A percentile compares a stretch with the other conserved stretches of the same genome.
These are phyloP conservation scores for Hagleromyces aurorensis DNA, from an alignment of 805 yeast species.

Conservation along the genomic window DNA sequence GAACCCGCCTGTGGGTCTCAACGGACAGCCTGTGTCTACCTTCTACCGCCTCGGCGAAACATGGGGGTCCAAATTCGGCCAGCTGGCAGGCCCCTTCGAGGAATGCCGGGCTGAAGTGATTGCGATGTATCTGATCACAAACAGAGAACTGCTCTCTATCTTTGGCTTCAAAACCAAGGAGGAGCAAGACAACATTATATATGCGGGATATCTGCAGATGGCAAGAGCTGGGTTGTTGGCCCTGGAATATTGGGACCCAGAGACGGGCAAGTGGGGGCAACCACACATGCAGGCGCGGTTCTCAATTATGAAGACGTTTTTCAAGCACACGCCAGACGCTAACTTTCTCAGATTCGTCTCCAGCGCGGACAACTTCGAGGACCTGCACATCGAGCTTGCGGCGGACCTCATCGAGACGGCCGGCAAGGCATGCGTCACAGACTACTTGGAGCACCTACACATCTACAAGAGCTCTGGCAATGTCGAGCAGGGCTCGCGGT, in stretches of 20 bases:
- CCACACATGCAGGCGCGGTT: constrained; percentile 92
- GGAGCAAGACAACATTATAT: constrained; percentile 57
- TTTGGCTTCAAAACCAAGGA: constrained; percentile 55
- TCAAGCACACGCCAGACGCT: constrained; percentile 46
- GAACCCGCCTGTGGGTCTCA: constrained; percentile 54
- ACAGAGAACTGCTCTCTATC: constrained; percentile 56
- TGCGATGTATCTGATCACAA: constrained; percentile 71
- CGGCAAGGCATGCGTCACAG: constrained; percentile 69
- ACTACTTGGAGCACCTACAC: constrained; percentile 64
- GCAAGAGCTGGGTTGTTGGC: constrained; percentile 81
- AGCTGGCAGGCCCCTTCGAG: constrained; percentile 79
- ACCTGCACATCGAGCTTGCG: constrained; percentile 54
- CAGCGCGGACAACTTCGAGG: constrained; percentile 43
- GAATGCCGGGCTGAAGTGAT: constrained; percentile 92
- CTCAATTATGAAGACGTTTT: constrained; percentile 70
- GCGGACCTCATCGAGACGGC: constrained; percentile 52
- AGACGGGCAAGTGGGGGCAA: constrained; percentile 81
- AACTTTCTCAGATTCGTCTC: constrained; percentile 49
- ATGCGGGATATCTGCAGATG: constrained; percentile 70
- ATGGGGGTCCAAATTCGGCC: constrained; percentile 83
- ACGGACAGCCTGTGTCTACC: constrained; percentile 54
- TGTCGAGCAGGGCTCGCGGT: constrained; percentile 51
- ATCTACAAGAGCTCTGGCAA: constrained; percentile 75
- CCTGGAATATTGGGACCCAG: constrained; percentile 83
- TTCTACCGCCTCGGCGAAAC: constrained; percentile 77